phyloP scores from a whole-genome alignment of 148 eudicot genomes.

The Persicaria maculosa region DNA sequence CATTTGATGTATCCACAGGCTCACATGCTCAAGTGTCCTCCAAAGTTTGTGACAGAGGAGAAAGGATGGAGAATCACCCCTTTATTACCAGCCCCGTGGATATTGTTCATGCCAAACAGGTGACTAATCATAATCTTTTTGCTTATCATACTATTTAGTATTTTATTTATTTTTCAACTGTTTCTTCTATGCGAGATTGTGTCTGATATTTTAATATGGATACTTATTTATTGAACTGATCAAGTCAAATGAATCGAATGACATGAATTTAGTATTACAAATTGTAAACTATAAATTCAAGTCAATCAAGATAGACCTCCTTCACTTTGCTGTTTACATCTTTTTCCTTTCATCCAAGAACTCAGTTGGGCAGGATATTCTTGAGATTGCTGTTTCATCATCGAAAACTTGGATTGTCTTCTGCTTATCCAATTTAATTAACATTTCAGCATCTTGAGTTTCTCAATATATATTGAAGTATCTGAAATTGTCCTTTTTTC shows the following conservation, averaged over 20 bases:
- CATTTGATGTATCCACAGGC: constrained; percentile 60
- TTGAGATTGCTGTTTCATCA: not conserved
- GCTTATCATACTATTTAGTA: not conserved
- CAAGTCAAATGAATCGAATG: too few species aligned
- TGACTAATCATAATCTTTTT: constrained; percentile 13
- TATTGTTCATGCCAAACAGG: constrained; percentile 60
- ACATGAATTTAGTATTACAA: too few species aligned
- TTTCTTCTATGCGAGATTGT: not conserved
- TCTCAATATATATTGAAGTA: not conserved
- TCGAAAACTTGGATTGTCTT: not conserved
- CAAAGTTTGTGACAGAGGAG: constrained; percentile 48
- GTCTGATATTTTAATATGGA: not conserved
- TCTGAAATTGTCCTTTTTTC: not conserved
- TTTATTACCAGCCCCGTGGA: constrained; percentile 49
- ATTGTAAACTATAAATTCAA: too few species aligned
- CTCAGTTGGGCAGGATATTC: not conserved
- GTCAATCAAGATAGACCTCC: too few species aligned
- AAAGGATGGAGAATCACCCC: constrained; percentile 41
- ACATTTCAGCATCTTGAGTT: not conserved
- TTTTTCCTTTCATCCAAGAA: not conserved
- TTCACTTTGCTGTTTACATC: not conserved
- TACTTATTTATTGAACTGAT: too few species aligned
- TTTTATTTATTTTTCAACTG: not conserved
- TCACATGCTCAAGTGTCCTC: constrained; percentile 47
- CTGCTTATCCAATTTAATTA: not conserved